Conservation (phyloP, 2,329 filamentous ascomycete genomes). For the Bipolaris oryzae region DNA sequence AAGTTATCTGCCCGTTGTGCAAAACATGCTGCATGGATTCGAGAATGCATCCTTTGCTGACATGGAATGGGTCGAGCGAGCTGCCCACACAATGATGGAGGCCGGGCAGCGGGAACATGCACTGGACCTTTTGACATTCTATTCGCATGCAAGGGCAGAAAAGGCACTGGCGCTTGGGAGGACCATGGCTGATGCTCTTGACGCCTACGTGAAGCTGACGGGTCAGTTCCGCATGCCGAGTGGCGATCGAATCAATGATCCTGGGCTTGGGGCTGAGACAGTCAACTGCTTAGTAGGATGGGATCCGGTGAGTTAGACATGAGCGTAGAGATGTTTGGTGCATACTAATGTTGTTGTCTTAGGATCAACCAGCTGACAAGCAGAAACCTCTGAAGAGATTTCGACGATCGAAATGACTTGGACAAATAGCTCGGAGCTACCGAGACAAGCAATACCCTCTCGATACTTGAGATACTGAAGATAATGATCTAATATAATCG, state of each 20-base stretch:
- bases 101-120: conserved; percentile 26
- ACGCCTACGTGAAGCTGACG: conserved; percentile 34
- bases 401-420: background rate
- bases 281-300: conserved; percentile 39
- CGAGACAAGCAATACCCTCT: background rate
- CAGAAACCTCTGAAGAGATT: conserved; percentile 10
- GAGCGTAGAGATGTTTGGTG: background rate
- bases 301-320: conserved; percentile 22
- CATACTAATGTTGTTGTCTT: background rate
- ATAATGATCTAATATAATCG: too few species aligned
- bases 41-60: conserved; percentile 35
- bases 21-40: conserved; percentile 35
- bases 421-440: background rate
- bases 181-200: conserved; percentile 35
- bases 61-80: conserved; percentile 31
- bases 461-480: background rate
- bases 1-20: conserved; percentile 29
- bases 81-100: conserved; percentile 25
- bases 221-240: conserved; percentile 28
- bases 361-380: conserved; percentile 10
- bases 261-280: conserved; percentile 35
- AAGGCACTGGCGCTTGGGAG: conserved; percentile 32
- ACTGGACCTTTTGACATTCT: conserved; percentile 31
- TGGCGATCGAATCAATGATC: conserved; percentile 35
- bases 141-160: conserved; percentile 33